Evolutionary conservation across 768 basidiomycete genomes (phyloP).

Genomic region (Atractiella rhizophila): DNA sequence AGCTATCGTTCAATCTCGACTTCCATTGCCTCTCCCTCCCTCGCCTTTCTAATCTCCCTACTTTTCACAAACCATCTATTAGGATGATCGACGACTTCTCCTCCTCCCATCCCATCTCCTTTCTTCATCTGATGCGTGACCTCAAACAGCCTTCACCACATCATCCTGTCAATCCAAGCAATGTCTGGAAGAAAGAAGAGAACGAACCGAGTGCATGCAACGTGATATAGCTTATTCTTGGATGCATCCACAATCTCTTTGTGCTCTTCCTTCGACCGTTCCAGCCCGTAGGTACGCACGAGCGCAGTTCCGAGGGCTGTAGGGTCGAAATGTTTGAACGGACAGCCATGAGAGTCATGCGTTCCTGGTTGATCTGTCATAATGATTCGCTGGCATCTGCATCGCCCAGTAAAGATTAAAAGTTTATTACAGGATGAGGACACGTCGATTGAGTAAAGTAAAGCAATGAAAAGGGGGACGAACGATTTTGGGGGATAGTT

Average conservation of each 20-base stretch:
- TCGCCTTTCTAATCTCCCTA: too few relatives aligned
- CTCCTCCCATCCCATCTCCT: too few relatives aligned
- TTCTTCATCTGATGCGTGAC: too few relatives aligned
- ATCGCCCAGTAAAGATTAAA: background rate
- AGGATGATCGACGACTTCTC: too few relatives aligned
- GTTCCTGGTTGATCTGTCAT: slow-evolving; percentile 40
- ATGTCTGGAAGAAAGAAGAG: too few relatives aligned
- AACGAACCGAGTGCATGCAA: slow-evolving; percentile 93
- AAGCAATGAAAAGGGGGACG: background rate
- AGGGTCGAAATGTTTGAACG: slow-evolving; percentile 62
- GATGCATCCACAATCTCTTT: slow-evolving; percentile 59
- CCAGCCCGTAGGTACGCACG: slow-evolving; percentile 39
- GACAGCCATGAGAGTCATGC: slow-evolving; percentile 58
- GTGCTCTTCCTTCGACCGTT: slow-evolving; percentile 41
- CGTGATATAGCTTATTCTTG: slow-evolving; percentile 60
- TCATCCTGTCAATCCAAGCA: too few relatives aligned
- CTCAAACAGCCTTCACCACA: too few relatives aligned
- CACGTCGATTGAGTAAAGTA: background rate
- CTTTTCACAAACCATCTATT: too few relatives aligned
- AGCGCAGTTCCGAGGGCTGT: slow-evolving; percentile 61
- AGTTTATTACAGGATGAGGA: too few relatives aligned
- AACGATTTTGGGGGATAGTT: slow-evolving; percentile 90
- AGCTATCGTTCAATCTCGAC: too few relatives aligned
- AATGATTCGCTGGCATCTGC: slow-evolving; percentile 72
- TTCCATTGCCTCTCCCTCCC: too few relatives aligned